Base-by-base conservation (phyloP, 805 yeast species). In the Teunomyces barrocoloradensis region DNA sequence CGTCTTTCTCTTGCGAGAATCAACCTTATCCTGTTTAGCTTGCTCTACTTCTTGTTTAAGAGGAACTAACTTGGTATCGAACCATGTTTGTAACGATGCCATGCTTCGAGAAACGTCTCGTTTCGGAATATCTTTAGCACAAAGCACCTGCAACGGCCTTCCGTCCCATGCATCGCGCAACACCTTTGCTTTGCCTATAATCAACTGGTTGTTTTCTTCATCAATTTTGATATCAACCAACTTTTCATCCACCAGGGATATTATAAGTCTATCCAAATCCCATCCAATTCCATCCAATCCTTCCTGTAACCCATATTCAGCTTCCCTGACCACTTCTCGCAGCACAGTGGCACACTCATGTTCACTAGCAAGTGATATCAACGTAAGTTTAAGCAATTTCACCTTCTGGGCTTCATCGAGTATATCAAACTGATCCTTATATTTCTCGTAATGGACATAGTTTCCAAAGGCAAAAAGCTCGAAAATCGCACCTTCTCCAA, bases 391-490 rank as follows among this genome's bases (percentile, higher is more conserved):
- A 6, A 63, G 54, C 13, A 73, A 53, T 45, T 70, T 69, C 11
- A 23, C 29, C 4, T 29, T 11, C 33, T 38, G 27, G 29, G 10
- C 18, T n/a, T 15, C 12, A 9, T 38, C 45, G 25, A 13, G 27
- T 6, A 11, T 28, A 12, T 27, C 33, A 23, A 37, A 67, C 4
- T 51, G 38, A 1, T 28, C 40, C 15, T 43, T 42, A 46, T 66
- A 55, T 42, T 54, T 44, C 6, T 49, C 32, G 48, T 67, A 69
- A 37, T 61, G 60, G 3, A 50, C 46, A 25, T 56, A 55, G 42
- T 59, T 60, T 2, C 78, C 78, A 51, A 66, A 71, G 1, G 74
- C 56, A 50, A 70, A 71, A 28, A 73, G 58, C 55, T 73, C 78
- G 15, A 12, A 37, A n/a, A 21, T n/a, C 18, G 40, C 29, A 4